Evolutionary conservation across 306 rosid species (phyloP).

Genomic region (Cicer judaicum): DNA sequence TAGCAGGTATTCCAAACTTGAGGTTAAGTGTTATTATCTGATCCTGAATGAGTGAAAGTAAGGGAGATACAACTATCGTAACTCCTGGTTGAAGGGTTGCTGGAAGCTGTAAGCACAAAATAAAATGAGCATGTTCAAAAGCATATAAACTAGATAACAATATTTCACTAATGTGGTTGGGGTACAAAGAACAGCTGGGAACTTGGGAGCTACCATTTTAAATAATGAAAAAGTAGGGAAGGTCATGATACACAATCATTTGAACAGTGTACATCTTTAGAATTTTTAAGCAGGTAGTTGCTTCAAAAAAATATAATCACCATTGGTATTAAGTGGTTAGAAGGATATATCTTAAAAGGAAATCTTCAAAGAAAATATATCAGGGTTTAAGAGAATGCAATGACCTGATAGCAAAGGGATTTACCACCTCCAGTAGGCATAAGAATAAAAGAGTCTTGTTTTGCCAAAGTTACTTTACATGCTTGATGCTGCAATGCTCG

Average conservation of each 20-base stretch:
- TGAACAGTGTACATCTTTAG: conserved; percentile 35
- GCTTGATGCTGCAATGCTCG: conserved; percentile 95
- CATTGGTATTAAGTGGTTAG: conserved; percentile 26
- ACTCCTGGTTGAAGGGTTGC: conserved; percentile 90
- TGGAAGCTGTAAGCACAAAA: conserved; percentile 75
- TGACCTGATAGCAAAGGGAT: conserved; percentile 96
- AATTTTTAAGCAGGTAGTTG: conserved; percentile 30
- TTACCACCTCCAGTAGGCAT: conserved; percentile 99
- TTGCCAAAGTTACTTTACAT: conserved; percentile 77
- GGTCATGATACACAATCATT: conserved; percentile 19
- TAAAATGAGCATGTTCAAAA: conserved; percentile 40
- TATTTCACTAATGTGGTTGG: conserved; percentile 27
- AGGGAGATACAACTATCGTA: conserved; percentile 86
- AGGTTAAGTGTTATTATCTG: conserved; percentile 85
- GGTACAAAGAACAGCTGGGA: conserved; percentile 20
- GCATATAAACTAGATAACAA: conserved; percentile 10
- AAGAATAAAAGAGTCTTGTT: conserved; percentile 83
- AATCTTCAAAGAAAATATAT: not conserved
- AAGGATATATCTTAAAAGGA: conserved; percentile 30
- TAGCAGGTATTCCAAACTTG: conserved; percentile 89
- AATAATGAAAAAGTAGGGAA: conserved; percentile 21
- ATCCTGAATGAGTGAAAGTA: conserved; percentile 97
- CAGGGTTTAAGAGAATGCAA: conserved; percentile 47
- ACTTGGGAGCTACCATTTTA: not conserved
- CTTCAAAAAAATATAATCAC: conserved; percentile 28